Evolutionary conservation across 2,329 filamentous ascomycete species (phyloP).

Genomic region (Davidsoniella neocaledoniae): DNA sequence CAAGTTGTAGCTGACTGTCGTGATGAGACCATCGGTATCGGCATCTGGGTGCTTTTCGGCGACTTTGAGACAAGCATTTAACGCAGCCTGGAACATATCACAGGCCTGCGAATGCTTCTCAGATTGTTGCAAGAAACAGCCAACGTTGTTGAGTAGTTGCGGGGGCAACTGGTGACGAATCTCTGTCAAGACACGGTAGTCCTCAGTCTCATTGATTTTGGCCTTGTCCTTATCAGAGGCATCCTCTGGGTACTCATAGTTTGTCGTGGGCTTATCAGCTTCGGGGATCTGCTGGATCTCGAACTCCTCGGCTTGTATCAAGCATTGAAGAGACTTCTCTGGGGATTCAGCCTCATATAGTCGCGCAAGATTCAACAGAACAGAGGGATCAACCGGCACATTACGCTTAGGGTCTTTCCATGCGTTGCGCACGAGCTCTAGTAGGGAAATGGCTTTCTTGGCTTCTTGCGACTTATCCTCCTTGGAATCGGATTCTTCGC

Average conservation of each 20-base stretch:
- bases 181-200: constrained; percentile 39
- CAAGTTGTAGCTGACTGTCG: constrained; percentile 93
- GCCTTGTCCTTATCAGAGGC: constrained; percentile 3
- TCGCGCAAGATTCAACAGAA: constrained; percentile 78
- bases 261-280: constrained; percentile 17
- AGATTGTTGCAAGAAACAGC: constrained; percentile 81
- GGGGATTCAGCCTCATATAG: constrained; percentile 76
- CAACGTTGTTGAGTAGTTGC: constrained; percentile 91
- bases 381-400: constrained; percentile 62
- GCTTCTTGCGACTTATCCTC: constrained; percentile 77
- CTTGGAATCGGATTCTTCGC: constrained; percentile 51
- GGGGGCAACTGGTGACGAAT: constrained; percentile 70
- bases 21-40: constrained; percentile 82
- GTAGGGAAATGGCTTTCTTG: constrained; percentile 69
- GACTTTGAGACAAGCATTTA: constrained; percentile 73
- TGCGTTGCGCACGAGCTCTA: constrained; percentile 68
- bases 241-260: constrained; percentile 16
- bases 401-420: constrained; percentile 93
- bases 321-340: constrained; percentile 80
- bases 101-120: constrained; percentile 68
- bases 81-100: constrained; percentile 79
- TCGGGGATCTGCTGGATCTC: constrained; percentile 64
- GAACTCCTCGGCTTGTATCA: constrained; percentile 81
- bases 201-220: constrained; percentile 24
- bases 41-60: constrained; percentile 48